A percentile compares a stretch with the other conserved stretches of the same genome.
Conservation (phyloP, 1,139 yeast species). For the Hanseniaspora sp. region DNA sequence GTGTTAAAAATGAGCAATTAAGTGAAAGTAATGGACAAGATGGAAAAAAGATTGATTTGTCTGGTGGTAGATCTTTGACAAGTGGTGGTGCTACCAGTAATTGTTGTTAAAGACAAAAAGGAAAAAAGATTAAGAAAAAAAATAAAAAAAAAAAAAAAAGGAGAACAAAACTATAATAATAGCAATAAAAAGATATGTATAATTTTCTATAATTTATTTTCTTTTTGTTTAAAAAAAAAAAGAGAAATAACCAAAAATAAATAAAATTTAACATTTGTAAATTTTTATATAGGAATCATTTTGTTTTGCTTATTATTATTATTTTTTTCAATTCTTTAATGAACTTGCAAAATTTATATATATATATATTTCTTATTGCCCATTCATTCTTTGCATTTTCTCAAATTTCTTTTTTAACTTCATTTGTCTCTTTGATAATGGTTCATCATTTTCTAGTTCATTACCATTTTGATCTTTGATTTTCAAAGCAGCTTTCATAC, state of each 20-base stretch:
- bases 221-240: no score
- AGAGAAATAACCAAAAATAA: no score
- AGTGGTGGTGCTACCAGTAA: conserved; percentile 43
- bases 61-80: conserved; percentile 70
- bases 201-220: not conserved
- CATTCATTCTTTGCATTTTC: conserved; percentile 17
- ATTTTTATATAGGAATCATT: no score
- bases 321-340: no score
- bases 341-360: no score
- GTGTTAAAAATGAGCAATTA: conserved; percentile 53
- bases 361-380: no score
- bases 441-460: conserved; percentile 14
- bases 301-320: no score
- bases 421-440: conserved; percentile 28
- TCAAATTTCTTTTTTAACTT: conserved; percentile 28
- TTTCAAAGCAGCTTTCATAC: conserved; percentile 15
- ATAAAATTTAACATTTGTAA: no score
- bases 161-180: not conserved
- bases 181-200: not conserved
- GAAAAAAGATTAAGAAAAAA: no score
- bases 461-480: conserved; percentile 10
- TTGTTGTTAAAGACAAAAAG: conserved; percentile 50
- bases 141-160: not conserved
- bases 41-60: conserved; percentile 62
- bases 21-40: conserved; percentile 36